phyloP scores from a whole-genome alignment of 345 rosid genomes.

The Eucalyptus curtisii region DNA sequence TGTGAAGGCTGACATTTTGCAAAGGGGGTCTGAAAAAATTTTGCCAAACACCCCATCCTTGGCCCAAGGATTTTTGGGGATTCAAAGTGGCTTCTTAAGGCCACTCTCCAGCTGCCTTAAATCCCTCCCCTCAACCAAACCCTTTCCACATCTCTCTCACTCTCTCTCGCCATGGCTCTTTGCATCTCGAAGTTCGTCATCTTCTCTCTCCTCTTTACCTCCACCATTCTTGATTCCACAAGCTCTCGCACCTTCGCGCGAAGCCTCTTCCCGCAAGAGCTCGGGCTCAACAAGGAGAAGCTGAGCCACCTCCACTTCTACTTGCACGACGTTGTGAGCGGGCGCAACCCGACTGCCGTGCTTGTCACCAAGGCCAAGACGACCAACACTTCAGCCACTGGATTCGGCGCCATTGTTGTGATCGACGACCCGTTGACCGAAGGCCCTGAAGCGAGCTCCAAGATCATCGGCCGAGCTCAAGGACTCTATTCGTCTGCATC shows the following conservation, averaged over 20 bases:
- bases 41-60: too few species aligned
- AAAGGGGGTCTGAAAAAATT: too few species aligned
- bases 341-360: slow-evolving; percentile 29
- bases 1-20: too few species aligned
- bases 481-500: slow-evolving; percentile 33
- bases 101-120: too few species aligned
- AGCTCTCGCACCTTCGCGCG: slow-evolving; percentile 4
- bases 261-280: neutral
- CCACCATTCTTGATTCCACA: neutral
- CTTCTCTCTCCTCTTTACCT: neutral
- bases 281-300: slow-evolving; percentile 17
- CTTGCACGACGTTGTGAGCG: slow-evolving; percentile 39
- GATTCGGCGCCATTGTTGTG: slow-evolving; percentile 28
- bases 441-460: slow-evolving; percentile 28
- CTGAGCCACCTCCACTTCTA: slow-evolving; percentile 43
- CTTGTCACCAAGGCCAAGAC: slow-evolving; percentile 10
- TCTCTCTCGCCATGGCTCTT: neutral
- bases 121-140: neutral
- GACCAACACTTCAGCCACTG: slow-evolving; percentile 7
- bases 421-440: slow-evolving; percentile 39
- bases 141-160: neutral
- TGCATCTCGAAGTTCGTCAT: neutral
- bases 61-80: too few species aligned
- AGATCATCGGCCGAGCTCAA: slow-evolving; percentile 42
- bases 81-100: too few species aligned